Evolutionary conservation across 768 basidiomycete genomes (phyloP).

Genomic region (Trametes gibbosa): DNA sequence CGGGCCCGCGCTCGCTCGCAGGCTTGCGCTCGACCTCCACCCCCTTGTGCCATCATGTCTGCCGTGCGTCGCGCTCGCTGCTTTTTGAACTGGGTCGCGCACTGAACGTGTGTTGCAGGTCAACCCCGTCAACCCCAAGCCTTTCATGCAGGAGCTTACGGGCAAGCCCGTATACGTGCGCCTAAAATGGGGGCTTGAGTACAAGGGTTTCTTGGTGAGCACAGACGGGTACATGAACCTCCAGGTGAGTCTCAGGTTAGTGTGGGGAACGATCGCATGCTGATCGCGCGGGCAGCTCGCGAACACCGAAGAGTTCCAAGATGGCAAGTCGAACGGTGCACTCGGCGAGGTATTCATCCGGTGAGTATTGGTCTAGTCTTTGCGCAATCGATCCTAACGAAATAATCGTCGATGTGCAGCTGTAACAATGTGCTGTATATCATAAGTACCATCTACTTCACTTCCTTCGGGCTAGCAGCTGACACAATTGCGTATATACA

Average conservation of each 20-base stretch:
- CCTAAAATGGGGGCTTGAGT: slow-evolving; percentile 98
- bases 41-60: slow-evolving; percentile 55
- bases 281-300: slow-evolving; percentile 64
- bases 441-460: slow-evolving; percentile 52
- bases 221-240: slow-evolving; percentile 99
- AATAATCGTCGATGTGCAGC: slow-evolving; percentile 35
- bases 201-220: slow-evolving; percentile 98
- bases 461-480: slow-evolving; percentile 24
- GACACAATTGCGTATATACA: slow-evolving; percentile 45
- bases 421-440: slow-evolving; percentile 98
- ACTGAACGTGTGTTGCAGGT: slow-evolving; percentile 43
- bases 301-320: slow-evolving; percentile 98
- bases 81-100: neutral
- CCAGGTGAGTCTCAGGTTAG: slow-evolving; percentile 55
- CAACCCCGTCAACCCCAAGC: slow-evolving; percentile 97
- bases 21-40: slow-evolving; percentile 9
- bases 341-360: slow-evolving; percentile 99
- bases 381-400: neutral
- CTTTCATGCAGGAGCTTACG: slow-evolving; percentile 97
- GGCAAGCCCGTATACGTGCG: slow-evolving; percentile 94
- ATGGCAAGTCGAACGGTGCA: slow-evolving; percentile 91
- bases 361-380: slow-evolving; percentile 41
- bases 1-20: neutral
- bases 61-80: slow-evolving; percentile 41
- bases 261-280: neutral